phyloP scores from a whole-genome alignment of 805 yeast genomes.

The Maudiozyma turicensis region DNA sequence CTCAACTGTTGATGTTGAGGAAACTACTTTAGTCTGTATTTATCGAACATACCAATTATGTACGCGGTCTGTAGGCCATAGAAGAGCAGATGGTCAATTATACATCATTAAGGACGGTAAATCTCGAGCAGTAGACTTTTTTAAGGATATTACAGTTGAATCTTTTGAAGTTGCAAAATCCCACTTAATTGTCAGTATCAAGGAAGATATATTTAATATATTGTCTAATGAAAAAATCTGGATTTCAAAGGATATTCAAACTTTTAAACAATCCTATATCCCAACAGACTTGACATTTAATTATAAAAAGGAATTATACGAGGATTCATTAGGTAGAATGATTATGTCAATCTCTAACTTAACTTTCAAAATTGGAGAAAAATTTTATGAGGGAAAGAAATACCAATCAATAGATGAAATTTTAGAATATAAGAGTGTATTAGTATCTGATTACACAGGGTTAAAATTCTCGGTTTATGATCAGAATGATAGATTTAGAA shows the following conservation, averaged over 20 bases:
- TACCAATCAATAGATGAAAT: background rate
- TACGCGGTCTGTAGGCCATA: too few species aligned
- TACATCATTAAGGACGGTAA: slow-evolving; percentile 2
- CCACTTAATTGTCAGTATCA: slow-evolving; percentile 19
- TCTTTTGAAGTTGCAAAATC: slow-evolving; percentile 15
- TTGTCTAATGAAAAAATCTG: slow-evolving; percentile 29
- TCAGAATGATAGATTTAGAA: slow-evolving; percentile 5
- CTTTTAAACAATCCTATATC: slow-evolving; percentile 34
- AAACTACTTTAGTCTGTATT: slow-evolving; percentile 22
- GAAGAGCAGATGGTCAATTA: background rate
- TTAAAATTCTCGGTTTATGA: slow-evolving; percentile 18
- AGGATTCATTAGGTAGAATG: slow-evolving; percentile 23
- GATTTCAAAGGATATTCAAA: slow-evolving; percentile 36
- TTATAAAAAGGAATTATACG: slow-evolving; percentile 18
- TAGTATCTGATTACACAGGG: slow-evolving; percentile 26
- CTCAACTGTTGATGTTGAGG: slow-evolving; percentile 10
- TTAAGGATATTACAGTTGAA: slow-evolving; percentile 18
- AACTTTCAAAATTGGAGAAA: slow-evolving; percentile 3
- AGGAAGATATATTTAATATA: slow-evolving; percentile 24
- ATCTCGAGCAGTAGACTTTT: slow-evolving; percentile 33
- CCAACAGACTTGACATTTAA: slow-evolving; percentile 27
- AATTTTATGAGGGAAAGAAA: background rate
- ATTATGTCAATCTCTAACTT: slow-evolving; percentile 9
- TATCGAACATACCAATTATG: too few species aligned
- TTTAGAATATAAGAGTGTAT: slow-evolving; percentile 5